Evolutionary conservation across 176 grass and related monocot species (phyloP), one percentile per base, ranked within the genome.

Genomic region (Thalia dealbata): DNA sequence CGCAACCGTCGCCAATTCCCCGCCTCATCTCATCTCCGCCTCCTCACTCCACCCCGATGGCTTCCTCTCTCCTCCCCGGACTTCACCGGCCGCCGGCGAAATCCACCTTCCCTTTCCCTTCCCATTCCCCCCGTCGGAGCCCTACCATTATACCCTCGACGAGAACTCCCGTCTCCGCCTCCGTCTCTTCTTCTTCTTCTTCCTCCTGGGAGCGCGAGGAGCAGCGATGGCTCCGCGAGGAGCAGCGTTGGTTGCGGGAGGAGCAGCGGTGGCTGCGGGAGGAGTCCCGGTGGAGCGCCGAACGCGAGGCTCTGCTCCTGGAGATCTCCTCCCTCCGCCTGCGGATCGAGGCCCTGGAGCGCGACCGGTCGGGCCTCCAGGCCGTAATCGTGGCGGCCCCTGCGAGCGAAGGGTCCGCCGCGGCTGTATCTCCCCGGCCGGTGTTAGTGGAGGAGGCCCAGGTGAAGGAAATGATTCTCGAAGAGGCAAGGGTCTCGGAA

Each of bases 211-310:
- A 92, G 83, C 83, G 87, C 55, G 87, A 97, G 76, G 93, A 97
- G 70, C 70, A 74, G 10, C 79, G 82, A 67, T 97, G 89, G 87
- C 77, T 89, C 24, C 86, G 92, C 59, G 92, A 96, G 80, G 92
- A 96, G 78, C 89, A 87, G 71, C 73, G 92, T 0, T 96, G 93
- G 93, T 69, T 82, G 14, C 71, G 87, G 13, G 92, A 96, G 67
- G 92, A 96, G 78, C 82, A 86, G 76, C 75, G 92, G 0, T 96
- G 92, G 92, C 67, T 92, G 29, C 78, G 87, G 0, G 89, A 97
- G 77, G 93, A 97, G 79, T 69, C 78, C 14, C 81, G 89, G 9
- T 97, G 83, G 93, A 66, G 66, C 19, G 72, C 83, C 52, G 93
- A 92, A 75, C 87, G 87, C 56, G 87, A 97, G 21, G 66, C 79